Evolutionary conservation across 495 filamentous ascomycete species (phyloP), one percentile per base, ranked within the genome.

Genomic region (Penicillium subrubescens): DNA sequence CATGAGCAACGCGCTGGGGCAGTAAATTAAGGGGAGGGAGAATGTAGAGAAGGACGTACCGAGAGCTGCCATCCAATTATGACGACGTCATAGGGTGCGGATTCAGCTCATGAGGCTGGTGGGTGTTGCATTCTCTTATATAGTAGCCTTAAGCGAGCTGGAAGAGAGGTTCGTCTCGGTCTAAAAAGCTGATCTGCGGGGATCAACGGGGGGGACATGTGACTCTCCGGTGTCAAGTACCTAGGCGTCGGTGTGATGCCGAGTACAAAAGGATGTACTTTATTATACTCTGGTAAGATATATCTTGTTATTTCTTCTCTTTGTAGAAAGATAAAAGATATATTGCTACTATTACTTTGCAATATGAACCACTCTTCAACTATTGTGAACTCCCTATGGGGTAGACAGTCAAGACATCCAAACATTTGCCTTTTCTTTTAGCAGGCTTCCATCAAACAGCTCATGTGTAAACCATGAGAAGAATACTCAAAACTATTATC

Each of bases 21-120:
- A 3, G 19, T 21, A 21, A 3, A n/a, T 21, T 21, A 8, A n/a
- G n/a, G 68, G 25, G 23, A 62, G 12, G 44, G 70, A 29, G 27
- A 41, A 4, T 17, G n/a, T 27, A 60, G 21, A 37, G 70, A 21
- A 33, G 35, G 57, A 68, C 79, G 62, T 82, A 88, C 85, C 84
- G 80, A 87, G 79, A 67, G 85, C 85, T 82, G 85, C 85, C 85
- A 88, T 88, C 77, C 84, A 87, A 82, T 74, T 67, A 73, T 34
- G 79, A 71, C 71, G 73, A 77, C 72, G 70, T 78, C 76, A 79
- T 78, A 66, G 53, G 68, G 51, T 33, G 53, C 34, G 60, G 52
- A 23, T 50, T 67, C 61, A 61, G 62, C 69, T 69, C 71, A 65
- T 67, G 62, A 35, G 50, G 67, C 68, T 66, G 65, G 59, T 48